Base-by-base conservation (phyloP, 305 asterid genomes). In the Fraxinus greggii region DNA sequence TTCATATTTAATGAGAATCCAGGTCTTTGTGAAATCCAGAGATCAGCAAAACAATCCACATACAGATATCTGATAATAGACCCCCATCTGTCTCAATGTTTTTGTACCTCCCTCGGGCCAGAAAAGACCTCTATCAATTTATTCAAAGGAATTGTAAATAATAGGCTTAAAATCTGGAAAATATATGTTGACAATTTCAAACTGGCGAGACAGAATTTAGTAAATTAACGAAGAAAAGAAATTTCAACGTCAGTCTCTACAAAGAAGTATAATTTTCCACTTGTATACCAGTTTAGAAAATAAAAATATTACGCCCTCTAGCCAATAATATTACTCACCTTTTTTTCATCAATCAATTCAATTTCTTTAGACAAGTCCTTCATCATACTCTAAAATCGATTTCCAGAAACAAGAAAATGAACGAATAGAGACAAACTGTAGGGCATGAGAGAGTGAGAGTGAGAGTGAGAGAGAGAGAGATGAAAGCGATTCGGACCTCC, bases 401-500 rank as follows among this genome's bases (percentile, higher is more conserved):
- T 31, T 70, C 36, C 76, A 5, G 8, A 32, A 70, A 17, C 76
- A 70, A 31, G 42, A 32, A 70, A 70, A 70, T 17, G 3, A 70
- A 70, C 26, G 13, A n/a, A 31, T 31, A 70, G 42, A 1, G 42
- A 70, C 15, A 61, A 26, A 7, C 72, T 6, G 24, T 54, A 5
- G 24, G 63, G 7, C 26, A 54, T 54, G 65, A 54, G 26, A n/a
- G 63, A 54, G 26, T 5, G 63, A 40, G 3, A 40, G 48, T 1
- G 45, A 38, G 42, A 7, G 42, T 1, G 42, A 36, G 48, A 7
- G 17, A 56, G 69, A 21, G 29, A 28, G 28, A 29, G 24, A 13
- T 13, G 10, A 36, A 45, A 65, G 32, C 13, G 23, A 45, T 19
- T 13, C 26, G 26, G 35, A 91, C 97, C 98, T 89, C 98, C 98